A percentile compares a stretch with the other conserved stretches of the same genome.
phyloP scores from a whole-genome alignment of 495 filamentous ascomycete genomes.

The Tetracladium marchalianum region DNA sequence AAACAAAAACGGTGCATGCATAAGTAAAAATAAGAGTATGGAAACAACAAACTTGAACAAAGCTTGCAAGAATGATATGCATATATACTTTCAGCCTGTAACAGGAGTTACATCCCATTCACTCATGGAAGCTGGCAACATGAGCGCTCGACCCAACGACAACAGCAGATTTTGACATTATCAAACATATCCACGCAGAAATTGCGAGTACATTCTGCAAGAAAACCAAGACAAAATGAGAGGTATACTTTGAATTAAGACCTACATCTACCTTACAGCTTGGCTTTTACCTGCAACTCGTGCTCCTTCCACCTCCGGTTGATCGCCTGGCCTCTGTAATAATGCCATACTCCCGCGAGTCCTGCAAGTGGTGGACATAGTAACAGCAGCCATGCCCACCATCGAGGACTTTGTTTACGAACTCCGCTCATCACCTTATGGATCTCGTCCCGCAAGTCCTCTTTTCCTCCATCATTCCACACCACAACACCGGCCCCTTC shows the following conservation, averaged over 20 bases:
- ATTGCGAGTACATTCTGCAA: neutral
- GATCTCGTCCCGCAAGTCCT: conserved; percentile 56
- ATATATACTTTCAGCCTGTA: too few relatives aligned
- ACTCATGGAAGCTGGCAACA: too few relatives aligned
- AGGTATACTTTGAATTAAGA: neutral
- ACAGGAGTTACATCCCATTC: too few relatives aligned
- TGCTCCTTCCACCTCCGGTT: conserved; percentile 60
- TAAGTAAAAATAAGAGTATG: too few relatives aligned
- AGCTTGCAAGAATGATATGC: too few relatives aligned
- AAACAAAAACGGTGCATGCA: too few relatives aligned
- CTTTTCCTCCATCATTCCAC: conserved; percentile 72
- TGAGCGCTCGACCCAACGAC: too few relatives aligned
- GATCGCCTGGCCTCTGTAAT: conserved; percentile 54
- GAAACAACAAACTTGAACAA: too few relatives aligned
- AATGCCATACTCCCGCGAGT: conserved; percentile 51
- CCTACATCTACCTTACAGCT: conserved; percentile 33
- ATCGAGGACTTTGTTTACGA: conserved; percentile 51
- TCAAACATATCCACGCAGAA: neutral
- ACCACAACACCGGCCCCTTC: conserved; percentile 61
- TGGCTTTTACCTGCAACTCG: conserved; percentile 57
- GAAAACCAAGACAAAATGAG: too few relatives aligned
- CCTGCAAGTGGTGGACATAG: conserved; percentile 63
- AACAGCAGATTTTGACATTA: too few relatives aligned
- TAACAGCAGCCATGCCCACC: conserved; percentile 74
- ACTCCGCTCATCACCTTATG: conserved; percentile 50